Evolutionary conservation across 31 red algal species (phyloP).

Genomic region (Asparagopsis taxiformis): DNA sequence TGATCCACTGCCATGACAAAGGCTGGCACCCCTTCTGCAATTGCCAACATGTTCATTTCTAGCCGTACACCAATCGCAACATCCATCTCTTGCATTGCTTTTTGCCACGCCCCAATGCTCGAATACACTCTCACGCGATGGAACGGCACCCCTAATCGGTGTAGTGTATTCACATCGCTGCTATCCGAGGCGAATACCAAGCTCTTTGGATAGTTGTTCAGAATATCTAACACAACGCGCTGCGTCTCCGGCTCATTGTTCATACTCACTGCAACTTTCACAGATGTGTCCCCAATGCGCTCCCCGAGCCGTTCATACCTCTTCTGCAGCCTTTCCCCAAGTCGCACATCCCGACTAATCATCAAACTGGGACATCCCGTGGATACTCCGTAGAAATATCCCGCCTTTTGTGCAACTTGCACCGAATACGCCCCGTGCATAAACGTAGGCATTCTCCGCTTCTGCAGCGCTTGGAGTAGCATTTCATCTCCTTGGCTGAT

Average conservation of each 20-base stretch:
- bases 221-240: neutral
- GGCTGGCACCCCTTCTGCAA: constrained; percentile 22
- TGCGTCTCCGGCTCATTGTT: constrained; percentile 2
- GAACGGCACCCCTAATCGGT: constrained; percentile 21
- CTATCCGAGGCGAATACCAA: constrained; percentile 9
- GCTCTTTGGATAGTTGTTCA: constrained; percentile 33
- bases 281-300: constrained; percentile 14
- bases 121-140: constrained; percentile 6
- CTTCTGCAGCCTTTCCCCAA: neutral
- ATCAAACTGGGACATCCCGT: neutral
- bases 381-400: no score
- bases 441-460: no score
- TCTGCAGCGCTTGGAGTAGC: no score
- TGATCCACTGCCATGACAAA: constrained; percentile 32
- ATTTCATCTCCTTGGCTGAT: no score
- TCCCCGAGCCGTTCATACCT: constrained; percentile 13
- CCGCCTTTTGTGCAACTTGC: no score
- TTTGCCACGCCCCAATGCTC: constrained; percentile 15
- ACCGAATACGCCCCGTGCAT: no score
- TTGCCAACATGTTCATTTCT: constrained; percentile 26
- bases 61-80: constrained; percentile 23
- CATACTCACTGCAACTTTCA: constrained; percentile 28
- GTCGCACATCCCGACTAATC: constrained; percentile 20
- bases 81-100: constrained; percentile 21
- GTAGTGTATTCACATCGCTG: constrained; percentile 11